These are phyloP conservation scores for Warburgia ugandensis DNA, from an alignment of 164 flowering plant species.

Conservation along the genomic window DNA sequence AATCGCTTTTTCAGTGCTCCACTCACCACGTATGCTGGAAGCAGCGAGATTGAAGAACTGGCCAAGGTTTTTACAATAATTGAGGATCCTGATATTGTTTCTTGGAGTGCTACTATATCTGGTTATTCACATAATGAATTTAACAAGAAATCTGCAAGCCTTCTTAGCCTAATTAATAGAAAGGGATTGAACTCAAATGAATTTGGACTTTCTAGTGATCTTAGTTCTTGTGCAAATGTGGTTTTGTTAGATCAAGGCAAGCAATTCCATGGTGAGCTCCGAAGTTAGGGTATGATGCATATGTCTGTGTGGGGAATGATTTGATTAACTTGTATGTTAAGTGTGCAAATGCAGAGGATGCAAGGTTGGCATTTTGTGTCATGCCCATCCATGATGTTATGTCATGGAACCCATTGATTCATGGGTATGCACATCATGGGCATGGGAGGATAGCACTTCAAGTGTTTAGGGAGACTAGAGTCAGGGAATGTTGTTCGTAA, in stretches of 20 bases:
- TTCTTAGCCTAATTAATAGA: slow-evolving; percentile 16
- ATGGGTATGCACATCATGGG: slow-evolving; percentile 21
- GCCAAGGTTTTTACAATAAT: slow-evolving; percentile 7
- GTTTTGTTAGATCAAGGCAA: slow-evolving; percentile 11
- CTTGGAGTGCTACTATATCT: slow-evolving; percentile 15
- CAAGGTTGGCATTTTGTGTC: slow-evolving; percentile 13
- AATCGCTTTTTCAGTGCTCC: slow-evolving; percentile 11
- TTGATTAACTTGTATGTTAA: slow-evolving; percentile 16
- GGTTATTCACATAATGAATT: slow-evolving; percentile 16
- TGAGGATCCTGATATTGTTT: slow-evolving; percentile 14
- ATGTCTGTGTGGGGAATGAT: slow-evolving; percentile 16
- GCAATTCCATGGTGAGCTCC: slow-evolving; percentile 12
- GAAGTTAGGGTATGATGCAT: slow-evolving; percentile 12
- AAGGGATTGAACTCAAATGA: slow-evolving; percentile 12
- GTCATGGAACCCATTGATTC: slow-evolving; percentile 20
- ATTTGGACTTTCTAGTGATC: slow-evolving; percentile 14
- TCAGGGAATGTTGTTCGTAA: slow-evolving; percentile 8
- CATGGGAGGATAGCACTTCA: slow-evolving; percentile 10
- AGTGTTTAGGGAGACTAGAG: slow-evolving; percentile 11
- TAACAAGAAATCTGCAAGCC: slow-evolving; percentile 8
- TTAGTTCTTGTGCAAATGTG: slow-evolving; percentile 14
- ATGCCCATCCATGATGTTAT: slow-evolving; percentile 11
- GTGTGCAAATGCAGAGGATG: slow-evolving; percentile 12
- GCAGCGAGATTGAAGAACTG: slow-evolving; percentile 7
- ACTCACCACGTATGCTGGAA: slow-evolving; percentile 19